Percentiles rank a stretch among this genome's conserved stretches.
These are phyloP conservation scores for Trichoderma lentiforme DNA, from an alignment of 2,329 filamentous ascomycete genomes.

Conservation along the genomic window DNA sequence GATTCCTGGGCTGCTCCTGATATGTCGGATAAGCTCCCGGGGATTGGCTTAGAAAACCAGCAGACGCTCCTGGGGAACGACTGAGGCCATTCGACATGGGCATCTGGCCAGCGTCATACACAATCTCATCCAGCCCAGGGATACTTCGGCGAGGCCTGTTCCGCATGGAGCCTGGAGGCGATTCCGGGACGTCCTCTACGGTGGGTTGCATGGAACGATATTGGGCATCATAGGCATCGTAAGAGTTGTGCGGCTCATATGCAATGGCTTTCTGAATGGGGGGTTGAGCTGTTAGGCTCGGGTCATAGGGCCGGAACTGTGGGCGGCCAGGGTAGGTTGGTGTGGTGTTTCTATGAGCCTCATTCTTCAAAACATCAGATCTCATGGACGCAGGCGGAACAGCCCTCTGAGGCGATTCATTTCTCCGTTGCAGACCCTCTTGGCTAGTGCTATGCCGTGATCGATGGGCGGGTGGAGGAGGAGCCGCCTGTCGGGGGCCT, in stretches of 20 bases:
- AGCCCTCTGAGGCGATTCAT: conserved; percentile 43
- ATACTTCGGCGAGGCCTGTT: conserved; percentile 28
- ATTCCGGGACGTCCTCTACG: conserved; percentile 62
- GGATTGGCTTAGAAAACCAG: conserved; percentile 28
- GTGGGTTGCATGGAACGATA: conserved; percentile 57
- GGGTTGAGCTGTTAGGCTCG: conserved; percentile 34
- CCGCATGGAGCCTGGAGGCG: conserved; percentile 32
- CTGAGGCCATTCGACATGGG: conserved; percentile 46
- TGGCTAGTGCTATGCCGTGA: conserved; percentile 43
- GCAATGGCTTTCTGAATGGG: conserved; percentile 5
- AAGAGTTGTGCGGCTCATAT: conserved; percentile 44
- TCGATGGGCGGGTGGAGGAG: conserved; percentile 56
- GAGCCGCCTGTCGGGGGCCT: conserved; percentile 42
- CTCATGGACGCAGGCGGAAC: conserved; percentile 52
- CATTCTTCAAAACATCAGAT: conserved; percentile 55
- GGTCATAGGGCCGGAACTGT: conserved; percentile 50
- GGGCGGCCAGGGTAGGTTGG: conserved; percentile 53
- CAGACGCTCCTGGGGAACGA: conserved; percentile 30
- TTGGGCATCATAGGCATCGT: conserved; percentile 48
- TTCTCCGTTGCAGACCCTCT: conserved; percentile 40
- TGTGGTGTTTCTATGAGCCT: conserved; percentile 53
- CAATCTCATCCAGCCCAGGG: conserved; percentile 34
- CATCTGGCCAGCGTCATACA: conserved; percentile 39
- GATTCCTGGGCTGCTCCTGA: conserved; percentile 21
- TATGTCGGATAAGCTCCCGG: conserved; percentile 25